Percentiles rank a stretch among this genome's conserved stretches.
Evolutionary conservation across 805 yeast genomes (phyloP).

Genomic region (Zygotorulaspora danielsina): DNA sequence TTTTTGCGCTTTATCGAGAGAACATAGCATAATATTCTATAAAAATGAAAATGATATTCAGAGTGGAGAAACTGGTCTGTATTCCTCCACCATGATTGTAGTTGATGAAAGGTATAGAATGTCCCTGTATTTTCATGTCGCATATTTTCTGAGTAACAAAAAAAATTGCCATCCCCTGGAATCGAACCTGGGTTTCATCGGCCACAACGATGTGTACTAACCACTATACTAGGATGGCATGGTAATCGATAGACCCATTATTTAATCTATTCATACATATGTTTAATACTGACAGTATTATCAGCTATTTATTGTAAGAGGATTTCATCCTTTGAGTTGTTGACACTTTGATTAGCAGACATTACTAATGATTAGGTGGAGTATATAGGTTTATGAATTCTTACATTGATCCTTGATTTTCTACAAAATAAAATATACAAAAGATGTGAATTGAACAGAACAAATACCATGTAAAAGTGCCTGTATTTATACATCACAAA

Average conservation of each 20-base stretch:
- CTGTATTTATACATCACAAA: not conserved
- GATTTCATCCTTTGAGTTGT: not conserved
- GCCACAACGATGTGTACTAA: constrained; percentile 42
- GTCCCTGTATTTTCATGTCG: not conserved
- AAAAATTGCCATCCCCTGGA: constrained; percentile 38
- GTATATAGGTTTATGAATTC: not conserved
- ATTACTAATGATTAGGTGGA: too few relatives aligned
- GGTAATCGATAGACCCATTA: too few relatives aligned
- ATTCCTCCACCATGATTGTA: too few relatives aligned
- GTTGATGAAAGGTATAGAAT: not conserved
- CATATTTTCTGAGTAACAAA: not conserved
- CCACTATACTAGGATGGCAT: constrained; percentile 41
- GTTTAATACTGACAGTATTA: too few relatives aligned
- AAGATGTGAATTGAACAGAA: not conserved
- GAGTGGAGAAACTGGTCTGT: too few relatives aligned
- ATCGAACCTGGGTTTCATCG: constrained; percentile 42
- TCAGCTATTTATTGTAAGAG: too few relatives aligned
- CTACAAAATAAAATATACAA: not conserved
- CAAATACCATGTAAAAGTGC: not conserved
- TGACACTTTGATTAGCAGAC: not conserved
- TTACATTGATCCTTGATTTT: not conserved
- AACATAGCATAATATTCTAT: not conserved
- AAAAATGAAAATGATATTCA: not conserved
- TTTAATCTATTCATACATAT: too few relatives aligned
- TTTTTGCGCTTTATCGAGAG: not conserved